These are phyloP conservation scores for Lentinus brumalis DNA, from an alignment of 768 basidiomycete species.

Conservation along the genomic window DNA sequence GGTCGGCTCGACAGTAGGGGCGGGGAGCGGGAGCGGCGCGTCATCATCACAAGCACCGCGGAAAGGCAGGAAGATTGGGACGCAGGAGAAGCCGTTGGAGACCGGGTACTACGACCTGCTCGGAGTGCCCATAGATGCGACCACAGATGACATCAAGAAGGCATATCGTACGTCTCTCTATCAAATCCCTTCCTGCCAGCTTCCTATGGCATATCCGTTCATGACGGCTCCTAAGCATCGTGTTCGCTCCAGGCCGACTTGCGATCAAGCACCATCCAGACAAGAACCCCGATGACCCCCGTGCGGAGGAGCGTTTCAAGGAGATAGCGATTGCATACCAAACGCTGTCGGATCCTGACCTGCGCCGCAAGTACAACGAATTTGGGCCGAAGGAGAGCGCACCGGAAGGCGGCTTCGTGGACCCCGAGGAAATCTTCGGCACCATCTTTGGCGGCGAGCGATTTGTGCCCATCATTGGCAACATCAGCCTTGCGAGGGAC, in stretches of 20 bases:
- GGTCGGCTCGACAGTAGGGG: not conserved
- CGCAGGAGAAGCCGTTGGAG: constrained; percentile 85
- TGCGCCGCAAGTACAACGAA: constrained; percentile 88
- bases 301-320: constrained; percentile 87
- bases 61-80: constrained; percentile 80
- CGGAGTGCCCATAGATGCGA: constrained; percentile 73
- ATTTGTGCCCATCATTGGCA: constrained; percentile 85
- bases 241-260: constrained; percentile 54
- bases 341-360: constrained; percentile 73
- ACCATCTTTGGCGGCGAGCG: constrained; percentile 89
- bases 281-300: constrained; percentile 87
- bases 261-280: constrained; percentile 93
- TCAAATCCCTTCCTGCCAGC: not conserved
- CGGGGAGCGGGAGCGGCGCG: constrained; percentile 9
- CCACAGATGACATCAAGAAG: constrained; percentile 86
- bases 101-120: constrained; percentile 90
- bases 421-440: constrained; percentile 71
- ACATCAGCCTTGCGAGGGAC: constrained; percentile 84
- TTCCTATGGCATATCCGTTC: not conserved
- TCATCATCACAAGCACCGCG: constrained; percentile 28
- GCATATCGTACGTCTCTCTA: constrained; percentile 67
- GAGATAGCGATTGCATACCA: constrained; percentile 89
- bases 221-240: not conserved
- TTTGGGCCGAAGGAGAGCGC: constrained; percentile 84
- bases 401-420: constrained; percentile 84